Conservation (phyloP, 225 moss, liverwort and hornwort species). For the Antitrichia curtipendula region DNA sequence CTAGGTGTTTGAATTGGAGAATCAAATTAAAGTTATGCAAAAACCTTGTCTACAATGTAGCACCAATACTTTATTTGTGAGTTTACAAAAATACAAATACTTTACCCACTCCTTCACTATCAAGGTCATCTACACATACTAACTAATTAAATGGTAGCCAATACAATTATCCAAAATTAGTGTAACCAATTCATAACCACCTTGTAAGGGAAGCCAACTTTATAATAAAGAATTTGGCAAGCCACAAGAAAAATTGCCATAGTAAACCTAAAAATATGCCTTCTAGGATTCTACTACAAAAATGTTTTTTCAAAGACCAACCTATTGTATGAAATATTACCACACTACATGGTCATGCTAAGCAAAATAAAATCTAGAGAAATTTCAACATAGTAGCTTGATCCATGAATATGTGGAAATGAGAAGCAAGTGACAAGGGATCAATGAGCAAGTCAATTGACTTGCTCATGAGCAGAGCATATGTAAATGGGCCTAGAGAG, state of each 20-base stretch:
- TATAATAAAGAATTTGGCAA: background rate
- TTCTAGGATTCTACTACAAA: too few relatives aligned
- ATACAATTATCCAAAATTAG: background rate
- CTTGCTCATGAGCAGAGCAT: background rate
- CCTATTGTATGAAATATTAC: too few relatives aligned
- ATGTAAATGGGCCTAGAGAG: too few relatives aligned
- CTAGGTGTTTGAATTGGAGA: background rate
- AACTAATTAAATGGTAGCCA: background rate
- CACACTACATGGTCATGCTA: fast-evolving
- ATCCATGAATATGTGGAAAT: background rate
- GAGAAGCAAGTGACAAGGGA: background rate
- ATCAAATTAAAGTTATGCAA: background rate
- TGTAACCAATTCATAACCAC: background rate
- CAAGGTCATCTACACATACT: background rate
- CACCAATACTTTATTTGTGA: background rate
- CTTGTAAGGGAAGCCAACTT: fast-evolving
- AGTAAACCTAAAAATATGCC: too few relatives aligned
- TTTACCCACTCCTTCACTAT: background rate
- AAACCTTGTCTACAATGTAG: background rate
- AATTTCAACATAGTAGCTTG: background rate
- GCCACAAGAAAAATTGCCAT: background rate
- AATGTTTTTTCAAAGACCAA: background rate
- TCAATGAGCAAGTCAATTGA: background rate
- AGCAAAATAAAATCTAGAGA: background rate
- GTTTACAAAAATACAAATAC: background rate